A percentile compares a stretch with the other conserved stretches of the same genome.
Conservation (phyloP, 139 green algal genomes). For the Coelastrella sp. region DNA sequence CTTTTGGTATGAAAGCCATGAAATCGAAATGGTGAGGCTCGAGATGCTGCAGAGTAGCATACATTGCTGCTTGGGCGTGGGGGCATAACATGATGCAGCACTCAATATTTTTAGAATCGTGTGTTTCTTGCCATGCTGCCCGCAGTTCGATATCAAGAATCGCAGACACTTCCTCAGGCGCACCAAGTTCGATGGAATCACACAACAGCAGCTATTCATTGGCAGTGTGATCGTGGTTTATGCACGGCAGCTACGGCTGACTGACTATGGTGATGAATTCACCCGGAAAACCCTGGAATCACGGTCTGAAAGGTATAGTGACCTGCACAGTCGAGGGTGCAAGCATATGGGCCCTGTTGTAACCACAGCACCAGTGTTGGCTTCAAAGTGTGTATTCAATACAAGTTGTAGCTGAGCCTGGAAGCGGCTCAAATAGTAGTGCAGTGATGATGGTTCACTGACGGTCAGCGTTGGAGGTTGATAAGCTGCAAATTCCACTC, state of each 20-base stretch:
- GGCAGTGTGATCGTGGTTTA: slow-evolving; percentile 77
- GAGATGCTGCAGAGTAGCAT: neutral
- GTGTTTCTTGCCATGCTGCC: neutral
- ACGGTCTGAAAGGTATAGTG: slow-evolving; percentile 59
- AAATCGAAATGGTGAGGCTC: slow-evolving; percentile 85
- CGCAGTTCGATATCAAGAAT: slow-evolving; percentile 90
- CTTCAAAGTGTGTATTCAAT: too few relatives aligned
- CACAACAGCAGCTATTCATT: slow-evolving; percentile 69
- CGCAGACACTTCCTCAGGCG: slow-evolving; percentile 80
- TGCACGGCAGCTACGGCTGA: slow-evolving; percentile 77
- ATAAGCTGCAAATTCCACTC: too few relatives aligned
- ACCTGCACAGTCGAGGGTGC: too few relatives aligned
- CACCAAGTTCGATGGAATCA: slow-evolving; percentile 63
- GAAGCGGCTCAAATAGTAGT: too few relatives aligned
- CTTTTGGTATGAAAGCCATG: slow-evolving; percentile 70
- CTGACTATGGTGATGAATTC: slow-evolving; percentile 82
- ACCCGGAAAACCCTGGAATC: slow-evolving; percentile 63
- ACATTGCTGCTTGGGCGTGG: too few relatives aligned
- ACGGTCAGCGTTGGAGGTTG: too few relatives aligned
- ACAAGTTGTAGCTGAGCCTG: too few relatives aligned
- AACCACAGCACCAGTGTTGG: too few relatives aligned
- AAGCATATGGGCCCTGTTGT: too few relatives aligned
- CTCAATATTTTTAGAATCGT: neutral
- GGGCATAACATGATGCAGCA: neutral
- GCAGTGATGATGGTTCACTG: too few relatives aligned